These are phyloP conservation scores for Mercurialis annua DNA, from an alignment of 345 rosid genomes.

Conservation along the genomic window DNA sequence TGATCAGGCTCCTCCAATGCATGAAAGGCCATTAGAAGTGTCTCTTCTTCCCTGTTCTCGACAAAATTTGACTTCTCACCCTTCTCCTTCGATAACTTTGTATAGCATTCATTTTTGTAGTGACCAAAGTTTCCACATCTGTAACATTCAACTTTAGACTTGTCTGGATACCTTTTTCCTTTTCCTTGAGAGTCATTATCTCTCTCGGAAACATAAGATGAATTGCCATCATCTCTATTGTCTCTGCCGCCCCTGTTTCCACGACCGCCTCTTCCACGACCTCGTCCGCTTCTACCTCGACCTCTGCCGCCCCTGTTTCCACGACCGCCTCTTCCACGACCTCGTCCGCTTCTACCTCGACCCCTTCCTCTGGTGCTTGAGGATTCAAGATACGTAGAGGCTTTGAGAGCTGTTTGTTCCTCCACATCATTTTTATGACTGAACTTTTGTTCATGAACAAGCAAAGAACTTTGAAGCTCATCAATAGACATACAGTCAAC, in stretches of 20 bases:
- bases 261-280: neutral
- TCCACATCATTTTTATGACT: neutral
- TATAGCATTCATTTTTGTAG: neutral
- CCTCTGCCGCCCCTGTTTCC: too few relatives aligned
- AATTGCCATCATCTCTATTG: neutral
- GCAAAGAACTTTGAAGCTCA: neutral
- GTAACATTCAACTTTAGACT: neutral
- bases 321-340: too few relatives aligned
- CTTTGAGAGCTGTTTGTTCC: neutral
- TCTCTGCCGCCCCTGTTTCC: neutral
- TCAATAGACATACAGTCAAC: neutral
- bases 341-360: too few relatives aligned
- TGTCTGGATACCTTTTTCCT: neutral
- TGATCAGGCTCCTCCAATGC: neutral
- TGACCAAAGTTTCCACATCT: neutral
- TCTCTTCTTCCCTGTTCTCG: neutral
- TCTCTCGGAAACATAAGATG: neutral
- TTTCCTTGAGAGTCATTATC: neutral
- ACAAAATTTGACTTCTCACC: neutral
- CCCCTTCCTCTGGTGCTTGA: neutral
- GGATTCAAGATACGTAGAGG: neutral
- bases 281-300: too few relatives aligned
- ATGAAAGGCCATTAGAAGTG: constrained; percentile 1
- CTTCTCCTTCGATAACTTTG: neutral
- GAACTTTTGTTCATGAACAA: neutral